These are phyloP conservation scores for Cyberlindnera subsufficiens DNA, from an alignment of 805 yeast species.

Conservation along the genomic window DNA sequence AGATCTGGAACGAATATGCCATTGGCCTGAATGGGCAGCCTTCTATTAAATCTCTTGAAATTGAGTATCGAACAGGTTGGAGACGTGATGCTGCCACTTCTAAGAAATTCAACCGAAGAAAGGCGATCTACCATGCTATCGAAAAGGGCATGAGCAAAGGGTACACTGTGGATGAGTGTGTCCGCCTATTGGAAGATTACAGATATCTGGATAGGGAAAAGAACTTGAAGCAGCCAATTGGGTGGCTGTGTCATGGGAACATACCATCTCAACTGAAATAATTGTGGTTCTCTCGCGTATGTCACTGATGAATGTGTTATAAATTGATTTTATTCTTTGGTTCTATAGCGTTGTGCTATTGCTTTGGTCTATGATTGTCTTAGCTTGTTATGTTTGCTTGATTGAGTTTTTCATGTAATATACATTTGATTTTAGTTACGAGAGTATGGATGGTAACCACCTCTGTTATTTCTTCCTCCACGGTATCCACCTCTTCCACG, in stretches of 20 bases:
- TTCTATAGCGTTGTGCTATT: not conserved
- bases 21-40: slow-evolving; percentile 48
- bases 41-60: slow-evolving; percentile 43
- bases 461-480: slow-evolving; percentile 13
- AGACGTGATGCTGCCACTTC: slow-evolving; percentile 48
- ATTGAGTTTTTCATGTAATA: not conserved
- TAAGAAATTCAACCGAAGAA: slow-evolving; percentile 47
- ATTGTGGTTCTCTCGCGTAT: not conserved
- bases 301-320: not conserved
- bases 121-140: slow-evolving; percentile 49
- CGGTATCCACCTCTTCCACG: slow-evolving; percentile 6
- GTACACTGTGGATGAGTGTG: slow-evolving; percentile 34
- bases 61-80: slow-evolving; percentile 48
- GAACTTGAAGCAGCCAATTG: slow-evolving; percentile 36
- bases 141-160: slow-evolving; percentile 44
- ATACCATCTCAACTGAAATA: slow-evolving; percentile 26
- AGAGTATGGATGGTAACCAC: slow-evolving; percentile 39
- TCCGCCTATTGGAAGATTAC: slow-evolving; percentile 40
- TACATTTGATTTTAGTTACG: slow-evolving; percentile 4
- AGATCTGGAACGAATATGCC: slow-evolving; percentile 53
- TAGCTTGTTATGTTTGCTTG: not conserved
- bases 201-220: slow-evolving; percentile 38
- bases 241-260: slow-evolving; percentile 37
- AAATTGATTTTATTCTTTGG: not conserved
- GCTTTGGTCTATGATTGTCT: not conserved